A percentile compares a stretch with the other conserved stretches of the same genome.
Conservation (phyloP, 768 basidiomycete genomes). For the Rhizopogon vesiculosus region DNA sequence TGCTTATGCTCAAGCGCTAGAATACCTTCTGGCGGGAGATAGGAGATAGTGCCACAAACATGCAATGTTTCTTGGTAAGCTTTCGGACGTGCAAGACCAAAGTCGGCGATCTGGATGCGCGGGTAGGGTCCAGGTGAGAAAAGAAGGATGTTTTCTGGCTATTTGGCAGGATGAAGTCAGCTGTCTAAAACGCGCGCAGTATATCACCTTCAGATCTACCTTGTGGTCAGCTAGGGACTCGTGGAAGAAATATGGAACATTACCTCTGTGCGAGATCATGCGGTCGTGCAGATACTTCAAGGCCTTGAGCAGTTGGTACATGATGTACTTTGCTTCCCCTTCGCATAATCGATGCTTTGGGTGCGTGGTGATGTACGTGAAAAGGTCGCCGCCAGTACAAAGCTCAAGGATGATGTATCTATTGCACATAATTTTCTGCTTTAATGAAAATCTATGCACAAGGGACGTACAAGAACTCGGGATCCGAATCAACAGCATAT, state of each 20-base stretch:
- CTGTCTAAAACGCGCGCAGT: background rate
- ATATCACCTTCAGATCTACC: slow-evolving; percentile 61
- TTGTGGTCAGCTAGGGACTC: slow-evolving; percentile 1
- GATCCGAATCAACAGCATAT: slow-evolving; percentile 60
- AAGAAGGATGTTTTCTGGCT: slow-evolving; percentile 85
- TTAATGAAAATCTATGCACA: background rate
- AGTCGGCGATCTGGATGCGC: slow-evolving; percentile 81
- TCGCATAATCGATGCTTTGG: slow-evolving; percentile 57
- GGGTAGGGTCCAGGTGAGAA: slow-evolving; percentile 80
- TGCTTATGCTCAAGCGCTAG: slow-evolving; percentile 72
- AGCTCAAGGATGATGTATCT: slow-evolving; percentile 84
- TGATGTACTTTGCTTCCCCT: slow-evolving; percentile 81
- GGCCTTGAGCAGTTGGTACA: slow-evolving; percentile 73
- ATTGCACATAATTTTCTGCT: background rate
- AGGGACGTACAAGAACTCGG: slow-evolving; percentile 49
- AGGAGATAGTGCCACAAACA: slow-evolving; percentile 84
- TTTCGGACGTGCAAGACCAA: slow-evolving; percentile 76
- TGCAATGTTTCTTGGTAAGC: slow-evolving; percentile 81
- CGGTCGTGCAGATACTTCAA: slow-evolving; percentile 66
- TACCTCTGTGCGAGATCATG: slow-evolving; percentile 78
- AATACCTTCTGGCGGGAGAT: slow-evolving; percentile 82
- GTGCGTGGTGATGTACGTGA: slow-evolving; percentile 73
- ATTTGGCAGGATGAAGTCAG: background rate
- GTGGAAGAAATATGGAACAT: slow-evolving; percentile 8
- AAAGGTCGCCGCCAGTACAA: slow-evolving; percentile 85